Base-by-base conservation (phyloP, 2,329 filamentous ascomycete genomes). In the Neodidymelliopsis sp. region DNA sequence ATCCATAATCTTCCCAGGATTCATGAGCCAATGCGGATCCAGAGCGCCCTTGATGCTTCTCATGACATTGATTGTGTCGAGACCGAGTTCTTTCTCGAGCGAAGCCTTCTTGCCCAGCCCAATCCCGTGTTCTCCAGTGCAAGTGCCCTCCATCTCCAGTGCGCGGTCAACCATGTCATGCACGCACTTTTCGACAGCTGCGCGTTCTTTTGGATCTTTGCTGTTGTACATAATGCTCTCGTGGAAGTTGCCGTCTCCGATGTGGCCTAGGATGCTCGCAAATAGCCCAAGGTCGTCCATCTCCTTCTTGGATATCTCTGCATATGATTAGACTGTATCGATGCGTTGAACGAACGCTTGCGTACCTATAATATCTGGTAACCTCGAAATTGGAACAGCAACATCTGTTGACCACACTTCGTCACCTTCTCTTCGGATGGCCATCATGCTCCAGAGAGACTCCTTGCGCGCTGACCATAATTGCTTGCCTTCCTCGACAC, bases 171-270 rank as follows among this genome's bases (percentile, higher is more conserved):
- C 90, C 91, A 97, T 96, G 61, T 91, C 87, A 67, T 92, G 86
- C 35, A 97, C 90, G 56, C 90, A 91, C 44, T 80, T 81, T 69
- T 94, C 89, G 1, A 94, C 90, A 59, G 88, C 89, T 30, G 81
- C 86, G 46, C 82, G 82, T 73, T 96, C 89, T 19, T 79, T 84
- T 3, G 83, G 80, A 45, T 91, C 79, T 18, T 79, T 81, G 19
- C 83, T 82, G 73, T 94, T 84, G 71, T 96, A 97, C 75, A 97
- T 87, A 74, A 97, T 94, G 67, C 88, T 90, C 69, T 92, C 87
- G 71, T 97, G 92, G 76, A 97, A 97, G 73, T 97, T 97, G 27
- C 92, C 92, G 67, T 96, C 92, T 10, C 92, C 92, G 47, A 97
- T 88, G 66, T 97, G 92, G 3, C 92, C 92, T 4, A 97, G 78